phyloP scores from a whole-genome alignment of 805 yeast genomes.

The Lipomyces yamadae region DNA sequence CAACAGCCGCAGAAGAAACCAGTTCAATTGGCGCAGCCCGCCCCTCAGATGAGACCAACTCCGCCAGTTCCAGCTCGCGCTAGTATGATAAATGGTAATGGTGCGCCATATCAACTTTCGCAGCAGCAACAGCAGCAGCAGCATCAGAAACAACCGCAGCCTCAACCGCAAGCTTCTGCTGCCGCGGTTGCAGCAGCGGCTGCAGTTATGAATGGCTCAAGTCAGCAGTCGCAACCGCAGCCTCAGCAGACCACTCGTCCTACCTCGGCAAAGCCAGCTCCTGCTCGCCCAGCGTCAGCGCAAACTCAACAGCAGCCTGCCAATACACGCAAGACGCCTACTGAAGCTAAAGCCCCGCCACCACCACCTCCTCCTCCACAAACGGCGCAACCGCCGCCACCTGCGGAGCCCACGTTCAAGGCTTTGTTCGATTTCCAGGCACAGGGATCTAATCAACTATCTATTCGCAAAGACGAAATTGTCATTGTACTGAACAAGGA shows the following conservation, averaged over 20 bases:
- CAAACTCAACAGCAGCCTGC: constrained; percentile 16
- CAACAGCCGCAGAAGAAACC: constrained; percentile 28
- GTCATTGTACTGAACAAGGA: constrained; percentile 73
- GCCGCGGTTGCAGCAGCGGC: constrained; percentile 39
- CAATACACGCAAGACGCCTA: constrained; percentile 9
- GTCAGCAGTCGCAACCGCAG: constrained; percentile 25
- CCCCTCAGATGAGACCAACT: constrained; percentile 31
- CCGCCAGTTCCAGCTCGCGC: constrained; percentile 38
- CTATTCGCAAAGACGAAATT: constrained; percentile 75
- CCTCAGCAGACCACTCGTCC: constrained; percentile 35
- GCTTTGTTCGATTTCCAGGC: constrained; percentile 92
- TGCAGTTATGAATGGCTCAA: constrained; percentile 44
- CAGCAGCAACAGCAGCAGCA: constrained; percentile 39
- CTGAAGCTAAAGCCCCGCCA: constrained; percentile 40
- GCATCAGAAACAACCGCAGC: constrained; percentile 42
- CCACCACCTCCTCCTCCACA: constrained; percentile 62
- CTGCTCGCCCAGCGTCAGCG: constrained; percentile 28
- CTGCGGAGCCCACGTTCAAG: constrained; percentile 75
- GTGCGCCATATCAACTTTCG: constrained; percentile 34
- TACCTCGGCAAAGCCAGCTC: constrained; percentile 22
- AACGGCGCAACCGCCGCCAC: constrained; percentile 74
- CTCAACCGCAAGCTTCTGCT: constrained; percentile 33
- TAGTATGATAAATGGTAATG: constrained; percentile 20
- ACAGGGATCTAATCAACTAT: constrained; percentile 80
- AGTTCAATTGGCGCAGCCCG: constrained; percentile 5